A percentile compares a stretch with the other conserved stretches of the same genome.
Evolutionary conservation across 2,329 filamentous ascomycete genomes (phyloP).

Genomic region (Fusarium sp.): DNA sequence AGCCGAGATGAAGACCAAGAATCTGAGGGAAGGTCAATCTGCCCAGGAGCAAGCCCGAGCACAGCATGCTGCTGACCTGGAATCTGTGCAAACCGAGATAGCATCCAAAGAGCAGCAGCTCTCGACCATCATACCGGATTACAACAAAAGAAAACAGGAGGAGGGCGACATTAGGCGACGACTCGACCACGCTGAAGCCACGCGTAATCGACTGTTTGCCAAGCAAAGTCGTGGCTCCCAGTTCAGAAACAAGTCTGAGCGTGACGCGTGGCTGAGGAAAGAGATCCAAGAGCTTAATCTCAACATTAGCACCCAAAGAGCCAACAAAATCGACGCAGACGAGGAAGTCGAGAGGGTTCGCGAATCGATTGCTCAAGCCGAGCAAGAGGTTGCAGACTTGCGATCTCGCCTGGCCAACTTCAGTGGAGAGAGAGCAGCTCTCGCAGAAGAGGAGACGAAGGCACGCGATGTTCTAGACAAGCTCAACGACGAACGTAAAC

Average conservation of each 20-base stretch:
- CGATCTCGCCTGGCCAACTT: constrained; percentile 84
- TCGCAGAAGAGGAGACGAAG: constrained; percentile 80
- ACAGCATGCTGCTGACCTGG: constrained; percentile 80
- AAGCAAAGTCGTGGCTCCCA: constrained; percentile 92
- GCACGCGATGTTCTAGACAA: constrained; percentile 85
- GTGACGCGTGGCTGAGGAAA: constrained; percentile 84
- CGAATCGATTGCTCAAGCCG: constrained; percentile 77
- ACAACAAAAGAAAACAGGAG: constrained; percentile 78
- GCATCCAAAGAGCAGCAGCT: constrained; percentile 83
- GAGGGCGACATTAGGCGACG: constrained; percentile 80
- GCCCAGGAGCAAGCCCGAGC: constrained; percentile 80
- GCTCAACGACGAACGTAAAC: constrained; percentile 88
- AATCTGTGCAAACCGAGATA: constrained; percentile 81
- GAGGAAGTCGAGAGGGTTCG: constrained; percentile 85
- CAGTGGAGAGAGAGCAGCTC: constrained; percentile 78
- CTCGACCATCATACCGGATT: constrained; percentile 80
- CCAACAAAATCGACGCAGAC: constrained; percentile 85
- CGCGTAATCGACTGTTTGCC: constrained; percentile 84
- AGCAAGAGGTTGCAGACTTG: constrained; percentile 79
- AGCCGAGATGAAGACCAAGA: constrained; percentile 87
- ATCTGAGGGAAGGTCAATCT: constrained; percentile 85
- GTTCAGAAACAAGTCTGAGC: constrained; percentile 89
- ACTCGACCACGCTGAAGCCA: constrained; percentile 82
- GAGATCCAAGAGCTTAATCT: constrained; percentile 86
- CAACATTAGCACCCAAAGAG: constrained; percentile 84